A percentile compares a stretch with the other conserved stretches of the same genome.
Evolutionary conservation across 495 filamentous ascomycete genomes (phyloP).

Genomic region (Neurospora sp.): DNA sequence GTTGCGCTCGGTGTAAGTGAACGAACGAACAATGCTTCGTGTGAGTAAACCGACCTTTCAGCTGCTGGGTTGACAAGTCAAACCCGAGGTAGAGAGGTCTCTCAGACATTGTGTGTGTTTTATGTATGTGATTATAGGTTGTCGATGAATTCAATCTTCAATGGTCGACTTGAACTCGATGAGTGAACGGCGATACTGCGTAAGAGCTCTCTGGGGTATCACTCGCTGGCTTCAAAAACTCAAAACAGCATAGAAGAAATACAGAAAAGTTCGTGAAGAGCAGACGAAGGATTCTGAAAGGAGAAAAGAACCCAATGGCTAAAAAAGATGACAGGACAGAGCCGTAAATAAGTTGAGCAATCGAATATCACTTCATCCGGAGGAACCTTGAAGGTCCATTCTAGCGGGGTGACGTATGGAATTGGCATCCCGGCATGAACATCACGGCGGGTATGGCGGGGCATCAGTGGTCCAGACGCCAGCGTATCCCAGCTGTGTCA

Average conservation of each 20-base stretch:
- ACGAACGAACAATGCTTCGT: neutral
- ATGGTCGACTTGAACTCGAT: neutral
- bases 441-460: neutral
- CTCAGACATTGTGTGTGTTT: slow-evolving; percentile 29
- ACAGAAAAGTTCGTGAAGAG: neutral
- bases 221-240: neutral
- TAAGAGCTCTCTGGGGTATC: neutral
- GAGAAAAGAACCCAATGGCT: neutral
- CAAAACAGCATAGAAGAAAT: neutral
- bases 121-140: neutral
- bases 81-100: slow-evolving; percentile 79
- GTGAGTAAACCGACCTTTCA: slow-evolving; percentile 55
- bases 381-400: neutral
- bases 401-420: neutral
- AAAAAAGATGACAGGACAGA: neutral
- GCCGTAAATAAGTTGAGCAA: neutral
- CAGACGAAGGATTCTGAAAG: neutral
- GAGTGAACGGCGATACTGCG: neutral
- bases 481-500: neutral
- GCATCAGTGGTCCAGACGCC: neutral
- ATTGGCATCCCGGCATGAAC: neutral
- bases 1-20: neutral
- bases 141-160: neutral
- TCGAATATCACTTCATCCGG: neutral
- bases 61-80: slow-evolving; percentile 91